phyloP scores from a whole-genome alignment of 768 basidiomycete genomes.

The Tephrocybe sp. region DNA sequence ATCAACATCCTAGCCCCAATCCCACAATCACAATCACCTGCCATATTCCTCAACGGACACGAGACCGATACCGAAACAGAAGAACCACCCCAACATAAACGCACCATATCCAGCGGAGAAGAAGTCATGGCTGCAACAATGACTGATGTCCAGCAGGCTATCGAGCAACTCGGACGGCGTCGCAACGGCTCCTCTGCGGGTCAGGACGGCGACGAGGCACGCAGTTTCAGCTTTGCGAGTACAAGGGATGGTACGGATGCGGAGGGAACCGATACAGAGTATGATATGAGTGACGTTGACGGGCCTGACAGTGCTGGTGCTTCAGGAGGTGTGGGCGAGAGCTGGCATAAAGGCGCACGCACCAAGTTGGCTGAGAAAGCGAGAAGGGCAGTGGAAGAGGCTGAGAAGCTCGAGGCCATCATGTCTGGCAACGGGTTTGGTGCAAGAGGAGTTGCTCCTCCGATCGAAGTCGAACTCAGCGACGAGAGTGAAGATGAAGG shows the following conservation, averaged over 20 bases:
- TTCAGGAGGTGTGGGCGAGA: constrained; percentile 29
- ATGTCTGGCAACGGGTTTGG: constrained; percentile 28
- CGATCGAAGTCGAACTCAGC: constrained; percentile 73
- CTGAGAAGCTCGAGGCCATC: constrained; percentile 44
- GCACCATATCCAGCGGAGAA: constrained; percentile 28
- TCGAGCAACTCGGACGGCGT: constrained; percentile 74
- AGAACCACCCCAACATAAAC: constrained; percentile 18
- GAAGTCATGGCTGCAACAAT: constrained; percentile 84
- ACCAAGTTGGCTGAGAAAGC: constrained; percentile 71
- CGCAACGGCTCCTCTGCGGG: constrained; percentile 30
- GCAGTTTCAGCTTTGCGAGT: constrained; percentile 79
- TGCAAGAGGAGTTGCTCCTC: constrained; percentile 42
- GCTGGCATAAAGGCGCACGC: constrained; percentile 65
- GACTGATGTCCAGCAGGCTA: constrained; percentile 88
- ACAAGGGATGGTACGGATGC: constrained; percentile 59
- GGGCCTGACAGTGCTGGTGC: constrained; percentile 31
- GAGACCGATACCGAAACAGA: constrained; percentile 22
- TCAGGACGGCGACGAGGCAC: constrained; percentile 55
- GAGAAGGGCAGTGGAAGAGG: constrained; percentile 57
- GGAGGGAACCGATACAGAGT: constrained; percentile 59
- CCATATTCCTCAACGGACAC: constrained; percentile 25
- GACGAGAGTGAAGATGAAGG: constrained; percentile 76
- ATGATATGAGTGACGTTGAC: constrained; percentile 44
- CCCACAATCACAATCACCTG: constrained; percentile 36
- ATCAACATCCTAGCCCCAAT: constrained; percentile 30